Base-by-base conservation (phyloP, 208 protist species). In the Porcisia hertigi region DNA sequence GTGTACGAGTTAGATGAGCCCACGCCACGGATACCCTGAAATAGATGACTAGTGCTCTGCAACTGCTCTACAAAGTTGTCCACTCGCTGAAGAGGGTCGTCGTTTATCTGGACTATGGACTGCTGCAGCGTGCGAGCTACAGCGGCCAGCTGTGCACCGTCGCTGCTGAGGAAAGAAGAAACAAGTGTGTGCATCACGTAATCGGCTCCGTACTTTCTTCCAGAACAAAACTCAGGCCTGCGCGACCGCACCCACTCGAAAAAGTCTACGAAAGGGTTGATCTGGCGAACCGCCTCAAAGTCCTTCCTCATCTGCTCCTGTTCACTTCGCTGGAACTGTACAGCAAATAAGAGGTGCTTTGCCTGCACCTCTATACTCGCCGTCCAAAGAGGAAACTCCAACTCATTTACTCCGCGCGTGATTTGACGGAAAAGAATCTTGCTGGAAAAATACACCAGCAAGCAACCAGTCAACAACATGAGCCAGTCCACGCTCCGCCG, bases 1-100 rank as follows among this genome's bases (percentile, higher is more conserved):
- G 36, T 39, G 39, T 63, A 69, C 23, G 55, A 16, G 39, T 36
- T 73, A 18, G 71, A 49, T 9, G 71, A 47, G 49, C 52, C n/a
- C 1, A 52, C 16, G 3, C 62, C 47, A 52, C 70, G 69, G 18
- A 75, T 49, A 25, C 64, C 49, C 36, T 82, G 72, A 25, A 74
- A 73, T 20, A 79, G 36, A 18, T 30, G 20, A 7, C 75, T 65
- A 3, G 71, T 49, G 30, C 75, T 64, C n/a, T 86, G 73, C 9
- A 94, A 45, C 30, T 74, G 76, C 25, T 82, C 81, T 30, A 94
- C 62, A 85, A 94, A 91, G 59, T 91, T 76, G 74, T 94, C 90
- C 12, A 94, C 71, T 25, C 87, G 82, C 45, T 84, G 69, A 36
- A 76, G 69, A 39, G 88, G 70, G 60, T 84, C 81, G 12, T 71